phyloP scores from a whole-genome alignment of 2,329 filamentous ascomycete genomes.

The Orbilia brochopaga region DNA sequence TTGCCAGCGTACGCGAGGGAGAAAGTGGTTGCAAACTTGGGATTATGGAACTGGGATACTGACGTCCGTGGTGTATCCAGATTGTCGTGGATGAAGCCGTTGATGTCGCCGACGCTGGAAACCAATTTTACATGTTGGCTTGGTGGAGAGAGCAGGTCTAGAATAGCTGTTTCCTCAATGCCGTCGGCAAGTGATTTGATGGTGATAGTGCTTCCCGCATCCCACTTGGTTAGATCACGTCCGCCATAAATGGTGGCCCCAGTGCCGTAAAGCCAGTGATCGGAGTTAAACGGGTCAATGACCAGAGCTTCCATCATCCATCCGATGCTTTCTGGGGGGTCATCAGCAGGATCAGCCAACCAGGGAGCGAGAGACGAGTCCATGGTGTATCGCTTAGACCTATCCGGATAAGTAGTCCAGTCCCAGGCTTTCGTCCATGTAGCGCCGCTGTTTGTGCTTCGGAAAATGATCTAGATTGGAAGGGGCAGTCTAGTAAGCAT shows the following conservation, averaged over 20 bases:
- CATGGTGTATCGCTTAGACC: conserved; percentile 62
- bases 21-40: conserved; percentile 61
- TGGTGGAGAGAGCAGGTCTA: conserved; percentile 62
- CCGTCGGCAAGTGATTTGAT: conserved; percentile 64
- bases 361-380: conserved; percentile 63
- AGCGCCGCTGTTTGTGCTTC: conserved; percentile 62
- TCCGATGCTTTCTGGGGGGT: conserved; percentile 61
- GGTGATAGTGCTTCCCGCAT: conserved; percentile 61
- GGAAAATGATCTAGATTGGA: conserved; percentile 40
- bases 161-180: conserved; percentile 64
- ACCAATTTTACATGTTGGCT: conserved; percentile 60
- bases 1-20: conserved; percentile 59
- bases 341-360: conserved; percentile 60
- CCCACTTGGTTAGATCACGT: conserved; percentile 65
- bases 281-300: conserved; percentile 66
- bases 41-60: conserved; percentile 61
- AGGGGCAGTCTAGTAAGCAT: neutral
- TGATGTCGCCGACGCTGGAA: conserved; percentile 63
- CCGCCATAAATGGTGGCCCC: conserved; percentile 65
- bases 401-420: conserved; percentile 61
- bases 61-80: conserved; percentile 60
- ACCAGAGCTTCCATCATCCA: conserved; percentile 69
- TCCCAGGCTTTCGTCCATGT: conserved; percentile 65
- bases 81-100: conserved; percentile 61
- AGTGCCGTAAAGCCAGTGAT: conserved; percentile 68